These are phyloP conservation scores for Leccinum ochraceum DNA, from an alignment of 768 basidiomycete genomes.

Conservation along the genomic window DNA sequence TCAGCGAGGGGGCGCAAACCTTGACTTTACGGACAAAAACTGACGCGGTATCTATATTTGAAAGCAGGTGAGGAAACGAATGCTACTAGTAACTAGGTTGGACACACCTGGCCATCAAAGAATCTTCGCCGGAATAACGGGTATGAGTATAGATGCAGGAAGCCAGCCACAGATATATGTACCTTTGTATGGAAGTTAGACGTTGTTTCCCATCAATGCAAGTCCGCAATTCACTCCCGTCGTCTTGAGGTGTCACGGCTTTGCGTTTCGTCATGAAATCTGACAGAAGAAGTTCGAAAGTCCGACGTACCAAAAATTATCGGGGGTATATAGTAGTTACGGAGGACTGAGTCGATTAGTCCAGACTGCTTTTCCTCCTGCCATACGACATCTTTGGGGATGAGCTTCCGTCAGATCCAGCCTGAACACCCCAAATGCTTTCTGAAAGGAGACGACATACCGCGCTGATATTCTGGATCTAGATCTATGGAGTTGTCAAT, in stretches of 20 bases:
- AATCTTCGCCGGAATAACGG: conserved; percentile 40
- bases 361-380: conserved; percentile 56
- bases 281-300: neutral
- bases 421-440: neutral
- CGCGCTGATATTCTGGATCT: conserved; percentile 68
- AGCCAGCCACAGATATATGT: neutral
- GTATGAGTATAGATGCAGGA: neutral
- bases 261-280: neutral
- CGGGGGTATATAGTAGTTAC: conserved; percentile 67
- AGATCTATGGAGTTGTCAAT: conserved; percentile 49
- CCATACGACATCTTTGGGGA: conserved; percentile 60
- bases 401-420: neutral
- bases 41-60: conserved; percentile 44
- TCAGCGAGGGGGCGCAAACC: conserved; percentile 9
- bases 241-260: conserved; percentile 42
- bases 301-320: conserved; percentile 57
- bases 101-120: conserved; percentile 52
- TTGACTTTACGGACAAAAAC: conserved; percentile 13
- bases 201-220: conserved; percentile 80
- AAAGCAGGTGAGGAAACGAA: conserved; percentile 5
- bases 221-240: conserved; percentile 46
- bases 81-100: neutral
- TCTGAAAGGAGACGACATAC: conserved; percentile 31
- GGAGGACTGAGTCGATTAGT: conserved; percentile 64
- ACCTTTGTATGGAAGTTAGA: conserved; percentile 66